Evolutionary conservation across 2,329 filamentous ascomycete genomes (phyloP), one percentile per base, ranked within the genome.

Genomic region (Cadophora sp.): DNA sequence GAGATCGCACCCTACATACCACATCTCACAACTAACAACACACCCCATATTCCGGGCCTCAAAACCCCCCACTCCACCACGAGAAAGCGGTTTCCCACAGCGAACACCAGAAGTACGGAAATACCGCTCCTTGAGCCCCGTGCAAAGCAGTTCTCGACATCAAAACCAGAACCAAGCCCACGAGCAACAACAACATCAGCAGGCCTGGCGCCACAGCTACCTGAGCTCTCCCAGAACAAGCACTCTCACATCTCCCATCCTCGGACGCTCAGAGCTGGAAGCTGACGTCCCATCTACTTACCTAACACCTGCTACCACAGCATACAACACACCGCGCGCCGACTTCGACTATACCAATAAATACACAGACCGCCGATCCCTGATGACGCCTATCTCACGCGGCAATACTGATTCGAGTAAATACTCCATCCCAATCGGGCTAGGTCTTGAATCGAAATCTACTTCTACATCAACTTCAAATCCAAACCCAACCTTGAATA

Each of bases 391-490:
- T 8, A 66, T 59, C 27, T 48, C 45, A 8, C 20, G 59, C 6
- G 48, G 56, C 24, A 69, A 62, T 13, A 69, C 59, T 1, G 27
- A 55, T 22, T 36, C 62, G 13, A 53, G 56, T n/a, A 69, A 65
- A 9, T 69, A 71, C 59, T 68, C 47, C 18, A 71, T 71, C 24
- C 71, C 71, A 14, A 73, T 74, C 56, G 71, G 72, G 5, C 66
- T 73, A 2, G 71, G 71, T n/a, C 47, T 73, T 48, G 59, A 66
- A 30, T 30, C 27, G 6, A 30, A 30, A 4, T 30, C 6, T 3
- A 30, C 3, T 7, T 45, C 45, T 27, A 22, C 8, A 30, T 51
- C 45, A 41, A 41, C 18, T 36, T 4, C 18, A 8, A 33, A 11
- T 24, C 20, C 14, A 20, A 20, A 48, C 27, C 22, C 30, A 7